Conservation (phyloP, 257 asterid genomes). For the Solanum pennellii region DNA sequence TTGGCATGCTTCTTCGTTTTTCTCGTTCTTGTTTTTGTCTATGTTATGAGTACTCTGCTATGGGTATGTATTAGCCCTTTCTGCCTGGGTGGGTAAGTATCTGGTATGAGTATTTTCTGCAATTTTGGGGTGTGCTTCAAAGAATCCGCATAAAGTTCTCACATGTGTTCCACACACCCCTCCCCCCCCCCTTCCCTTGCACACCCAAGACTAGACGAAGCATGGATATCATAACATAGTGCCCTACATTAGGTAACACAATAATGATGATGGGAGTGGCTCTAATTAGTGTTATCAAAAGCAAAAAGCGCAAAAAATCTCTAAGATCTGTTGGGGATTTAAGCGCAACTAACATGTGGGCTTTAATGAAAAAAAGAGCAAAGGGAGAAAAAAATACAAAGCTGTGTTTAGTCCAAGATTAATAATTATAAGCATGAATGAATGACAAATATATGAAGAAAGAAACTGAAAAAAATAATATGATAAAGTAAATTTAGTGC, state of each 20-base stretch:
- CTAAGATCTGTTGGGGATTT: neutral
- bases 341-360: neutral
- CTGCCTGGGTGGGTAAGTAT: neutral
- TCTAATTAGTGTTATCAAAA: neutral
- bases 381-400: neutral
- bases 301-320: neutral
- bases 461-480: neutral
- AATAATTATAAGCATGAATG: neutral
- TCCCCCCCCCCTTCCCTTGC: neutral
- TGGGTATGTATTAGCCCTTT: neutral
- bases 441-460: neutral
- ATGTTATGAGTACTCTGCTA: neutral
- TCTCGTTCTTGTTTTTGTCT: neutral
- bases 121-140: neutral
- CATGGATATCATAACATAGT: neutral
- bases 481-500: neutral
- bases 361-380: neutral
- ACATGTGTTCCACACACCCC: too few relatives aligned
- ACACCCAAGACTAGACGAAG: neutral
- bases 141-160: too few relatives aligned
- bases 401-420: neutral
- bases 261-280: neutral
- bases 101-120: neutral
- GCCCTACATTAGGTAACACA: neutral
- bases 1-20: conserved; percentile 18